Evolutionary conservation across 176 grass and related monocot genomes (phyloP), one percentile per base, ranked within the genome.

Genomic region (Triticum monococcum): DNA sequence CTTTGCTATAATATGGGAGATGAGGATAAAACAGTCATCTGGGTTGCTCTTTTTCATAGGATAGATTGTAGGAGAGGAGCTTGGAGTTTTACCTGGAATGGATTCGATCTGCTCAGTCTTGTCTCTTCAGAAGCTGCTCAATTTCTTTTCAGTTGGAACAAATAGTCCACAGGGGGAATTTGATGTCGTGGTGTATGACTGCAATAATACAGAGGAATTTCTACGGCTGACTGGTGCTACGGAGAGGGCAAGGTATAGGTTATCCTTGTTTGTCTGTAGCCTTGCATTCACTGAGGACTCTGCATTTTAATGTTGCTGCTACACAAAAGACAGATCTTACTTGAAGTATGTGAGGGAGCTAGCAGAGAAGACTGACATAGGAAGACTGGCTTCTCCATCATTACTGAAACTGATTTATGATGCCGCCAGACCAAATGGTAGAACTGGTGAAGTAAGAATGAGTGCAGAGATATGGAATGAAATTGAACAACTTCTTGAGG

Each of bases 51-150:
- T 89, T 79, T 84, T 67, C 60, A 90, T 92, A 77, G 82, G 75
- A 92, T 94, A 98, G 93, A 84, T 96, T 85, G 92, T 98, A 70
- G 90, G 92, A 45, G 96, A 98, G 88, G 96, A 96, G 71, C 91
- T 98, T 60, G 96, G 96, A 86, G 87, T 98, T 20, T 90, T 98
- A 86, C 91, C 92, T 1, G 92, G 96, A 76, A 96, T 98, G 93
- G 92, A 96, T 80, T 92, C 92, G 0, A 80, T 96, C 63, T 91
- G 91, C 68, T 91, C 88, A 36, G 91, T 90, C 45, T 88, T 96
- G 57, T 65, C 84, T 60, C 90, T 98, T 88, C 88, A 98, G 82
- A 96, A 96, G 81, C 61, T 96, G 24, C 88, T 92, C 74, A 87
- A 88, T 66, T 96, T 94, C 84, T 78, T 89, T 96, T 89, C 90